These are phyloP conservation scores for Boletus edulis DNA, from an alignment of 768 basidiomycete species.

Conservation along the genomic window DNA sequence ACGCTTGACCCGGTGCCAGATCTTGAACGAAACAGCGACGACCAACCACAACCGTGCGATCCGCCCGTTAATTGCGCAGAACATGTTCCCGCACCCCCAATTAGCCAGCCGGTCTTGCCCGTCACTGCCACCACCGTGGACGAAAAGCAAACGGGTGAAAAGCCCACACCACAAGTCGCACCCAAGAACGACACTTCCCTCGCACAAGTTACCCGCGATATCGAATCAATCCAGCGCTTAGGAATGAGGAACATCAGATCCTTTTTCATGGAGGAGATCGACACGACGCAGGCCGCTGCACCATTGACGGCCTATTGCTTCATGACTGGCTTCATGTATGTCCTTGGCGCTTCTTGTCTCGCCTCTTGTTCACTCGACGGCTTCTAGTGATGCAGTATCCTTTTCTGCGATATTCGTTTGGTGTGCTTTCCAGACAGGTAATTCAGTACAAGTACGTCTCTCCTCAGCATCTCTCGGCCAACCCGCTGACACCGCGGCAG, in stretches of 20 bases:
- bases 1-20: slow-evolving; percentile 14
- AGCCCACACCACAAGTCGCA: background rate
- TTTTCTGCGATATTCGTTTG: slow-evolving; percentile 82
- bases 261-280: slow-evolving; percentile 25
- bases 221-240: slow-evolving; percentile 8
- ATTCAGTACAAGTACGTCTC: slow-evolving; percentile 56
- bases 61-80: no score
- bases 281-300: slow-evolving; percentile 36
- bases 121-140: background rate
- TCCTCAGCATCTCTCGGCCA: background rate
- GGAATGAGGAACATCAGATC: slow-evolving; percentile 10
- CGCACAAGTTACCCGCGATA: slow-evolving; percentile 2
- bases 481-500: slow-evolving; percentile 34
- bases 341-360: background rate
- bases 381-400: slow-evolving; percentile 59
- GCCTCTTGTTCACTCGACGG: background rate
- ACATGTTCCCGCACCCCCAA: background rate
- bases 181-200: background rate
- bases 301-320: slow-evolving; percentile 68
- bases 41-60: background rate
- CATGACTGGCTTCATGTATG: slow-evolving; percentile 79
- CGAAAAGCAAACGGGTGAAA: background rate
- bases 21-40: background rate
- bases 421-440: slow-evolving; percentile 86
- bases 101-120: background rate